These are phyloP conservation scores for Penicillium occitanis DNA, from an alignment of 2,329 filamentous ascomycete species.

Conservation along the genomic window DNA sequence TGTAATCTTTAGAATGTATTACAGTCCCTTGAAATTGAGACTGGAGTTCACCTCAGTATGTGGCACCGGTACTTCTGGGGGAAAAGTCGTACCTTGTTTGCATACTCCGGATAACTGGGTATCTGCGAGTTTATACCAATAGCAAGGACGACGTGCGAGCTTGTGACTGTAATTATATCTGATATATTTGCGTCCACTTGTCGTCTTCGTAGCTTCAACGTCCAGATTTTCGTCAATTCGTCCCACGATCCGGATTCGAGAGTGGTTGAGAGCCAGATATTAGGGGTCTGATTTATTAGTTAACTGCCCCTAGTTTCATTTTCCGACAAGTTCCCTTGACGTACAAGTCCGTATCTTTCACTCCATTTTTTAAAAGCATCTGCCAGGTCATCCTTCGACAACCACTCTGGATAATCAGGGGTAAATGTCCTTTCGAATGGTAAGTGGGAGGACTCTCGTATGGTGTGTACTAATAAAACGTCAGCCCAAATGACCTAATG, in stretches of 20 bases:
- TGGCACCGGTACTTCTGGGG: no score
- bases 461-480: slow-evolving; percentile 23
- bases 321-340: slow-evolving; percentile 3
- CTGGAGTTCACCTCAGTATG: slow-evolving; percentile 22
- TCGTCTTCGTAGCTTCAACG: slow-evolving; percentile 32
- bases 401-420: slow-evolving; percentile 24
- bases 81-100: background rate
- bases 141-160: slow-evolving; percentile 34
- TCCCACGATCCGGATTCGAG: slow-evolving; percentile 43
- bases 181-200: background rate
- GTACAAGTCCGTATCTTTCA: slow-evolving; percentile 28
- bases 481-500: background rate
- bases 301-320: background rate
- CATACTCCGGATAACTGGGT: slow-evolving; percentile 23
- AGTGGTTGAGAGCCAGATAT: slow-evolving; percentile 40
- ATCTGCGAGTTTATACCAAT: slow-evolving; percentile 34
- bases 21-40: slow-evolving; percentile 39
- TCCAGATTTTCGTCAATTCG: slow-evolving; percentile 39
- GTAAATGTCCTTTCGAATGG: slow-evolving; percentile 31
- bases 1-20: slow-evolving; percentile 39
- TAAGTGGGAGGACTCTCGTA: slow-evolving; percentile 26
- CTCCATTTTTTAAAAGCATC: slow-evolving; percentile 26
- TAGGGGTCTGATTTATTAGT: slow-evolving; percentile 21
- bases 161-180: slow-evolving; percentile 22
- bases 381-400: slow-evolving; percentile 28